Base-by-base conservation (phyloP, 805 yeast genomes). In the Kazachstania africana region DNA sequence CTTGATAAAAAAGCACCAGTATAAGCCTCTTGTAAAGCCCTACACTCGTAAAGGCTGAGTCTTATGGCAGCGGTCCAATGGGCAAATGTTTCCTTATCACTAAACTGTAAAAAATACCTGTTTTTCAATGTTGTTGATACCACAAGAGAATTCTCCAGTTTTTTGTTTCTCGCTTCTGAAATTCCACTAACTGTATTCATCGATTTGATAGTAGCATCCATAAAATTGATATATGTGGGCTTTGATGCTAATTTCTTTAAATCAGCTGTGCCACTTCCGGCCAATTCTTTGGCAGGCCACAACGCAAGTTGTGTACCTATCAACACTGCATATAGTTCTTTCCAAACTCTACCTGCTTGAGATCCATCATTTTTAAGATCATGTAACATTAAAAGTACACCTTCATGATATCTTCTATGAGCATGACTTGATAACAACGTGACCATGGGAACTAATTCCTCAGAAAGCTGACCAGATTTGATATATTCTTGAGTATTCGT, bases 1-100 rank as follows among this genome's bases (percentile, higher is more conserved):
- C 95, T 85, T 8, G 93, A 78, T 33, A 91, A 62, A 35, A 91
- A 63, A 0, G 96, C 95, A 8, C 95, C 98, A 0, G 98, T 87
- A 55, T 91, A 91, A 1, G 96, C 96, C 52, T 85, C 94, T 60
- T 91, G 97, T 36, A 91, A 63, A 8, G 84, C 62, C 13, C 76
- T 71, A 55, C 78, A 77, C 60, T 91, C 98, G 53, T 71, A 87
- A 26, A 74, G 68, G 9, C 94, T 66, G 39, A 91, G 63, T 37
- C 95, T 64, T 36, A 91, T 70, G 4, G 95, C 88, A 4, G 85
- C 69, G 38, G 75, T 72, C 97, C 97, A 91, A 36, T 66, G 66
- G 32, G 67, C 63, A 49, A 78, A 75, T 34, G 75, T 72, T 31
- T 71, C 76, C 29, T 62, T 62, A 12, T 82, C 65, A 25, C 79